Percentiles rank a stretch among this genome's conserved stretches.
These are phyloP conservation scores for Geum urbanum DNA, from an alignment of 306 rosid species.

Conservation along the genomic window DNA sequence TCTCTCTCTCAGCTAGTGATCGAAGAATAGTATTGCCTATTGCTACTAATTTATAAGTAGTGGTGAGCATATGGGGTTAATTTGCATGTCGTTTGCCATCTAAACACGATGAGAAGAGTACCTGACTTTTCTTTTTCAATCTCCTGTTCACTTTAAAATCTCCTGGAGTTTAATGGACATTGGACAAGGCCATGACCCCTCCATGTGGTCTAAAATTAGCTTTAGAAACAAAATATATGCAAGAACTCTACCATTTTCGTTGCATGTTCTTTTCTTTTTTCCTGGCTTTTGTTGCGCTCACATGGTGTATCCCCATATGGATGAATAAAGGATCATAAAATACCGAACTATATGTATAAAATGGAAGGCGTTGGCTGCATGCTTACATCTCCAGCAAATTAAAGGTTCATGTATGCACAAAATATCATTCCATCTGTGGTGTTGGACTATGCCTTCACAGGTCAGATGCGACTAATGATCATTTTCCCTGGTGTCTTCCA, in stretches of 20 bases:
- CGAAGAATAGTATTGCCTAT: no score
- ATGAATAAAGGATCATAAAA: slow-evolving; percentile 14
- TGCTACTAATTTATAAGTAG: not conserved
- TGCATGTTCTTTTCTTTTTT: slow-evolving; percentile 52
- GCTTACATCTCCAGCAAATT: slow-evolving; percentile 24
- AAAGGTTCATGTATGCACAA: not conserved
- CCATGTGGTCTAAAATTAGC: slow-evolving; percentile 62
- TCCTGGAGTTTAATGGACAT: slow-evolving; percentile 57
- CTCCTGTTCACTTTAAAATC: slow-evolving; percentile 33
- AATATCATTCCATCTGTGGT: slow-evolving; percentile 26
- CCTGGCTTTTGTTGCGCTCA: slow-evolving; percentile 49
- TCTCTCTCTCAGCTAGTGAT: not conserved
- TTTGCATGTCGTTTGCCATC: not conserved
- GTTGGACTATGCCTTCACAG: slow-evolving; percentile 41
- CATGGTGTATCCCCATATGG: slow-evolving; percentile 41
- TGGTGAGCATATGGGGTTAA: not conserved
- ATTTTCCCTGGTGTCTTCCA: slow-evolving; percentile 31
- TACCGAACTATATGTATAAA: not conserved
- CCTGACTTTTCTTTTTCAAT: slow-evolving; percentile 23
- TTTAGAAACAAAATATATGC: slow-evolving; percentile 24
- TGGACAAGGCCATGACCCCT: slow-evolving; percentile 67
- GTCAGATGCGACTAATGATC: slow-evolving; percentile 46
- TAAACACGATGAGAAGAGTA: not conserved
- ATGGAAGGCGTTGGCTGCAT: slow-evolving; percentile 3
- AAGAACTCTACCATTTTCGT: slow-evolving; percentile 17